Conservation (phyloP, 2,329 filamentous ascomycete genomes). For the Aureobasidium sp. region DNA sequence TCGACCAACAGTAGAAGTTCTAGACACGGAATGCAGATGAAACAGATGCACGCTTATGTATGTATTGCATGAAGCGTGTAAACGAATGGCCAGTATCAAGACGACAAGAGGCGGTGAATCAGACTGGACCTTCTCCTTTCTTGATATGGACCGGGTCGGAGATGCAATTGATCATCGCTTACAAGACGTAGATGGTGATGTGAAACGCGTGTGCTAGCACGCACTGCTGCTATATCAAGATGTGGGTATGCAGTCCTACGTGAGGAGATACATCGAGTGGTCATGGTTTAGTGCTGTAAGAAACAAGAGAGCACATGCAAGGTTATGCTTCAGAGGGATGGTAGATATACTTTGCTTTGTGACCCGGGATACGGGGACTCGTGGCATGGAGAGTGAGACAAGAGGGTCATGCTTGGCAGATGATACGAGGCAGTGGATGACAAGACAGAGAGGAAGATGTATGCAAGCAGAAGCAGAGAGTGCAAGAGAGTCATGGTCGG, state of each 20-base stretch:
- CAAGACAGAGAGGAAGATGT: not conserved
- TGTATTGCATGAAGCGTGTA: slow-evolving; percentile 1
- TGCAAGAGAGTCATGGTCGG: not conserved
- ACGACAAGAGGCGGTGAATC: slow-evolving; percentile 2
- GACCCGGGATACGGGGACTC: not conserved
- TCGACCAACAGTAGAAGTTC: not conserved
- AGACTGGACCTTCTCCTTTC: not conserved
- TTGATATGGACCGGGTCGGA: not conserved
- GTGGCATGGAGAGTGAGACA: slow-evolving; percentile 2
- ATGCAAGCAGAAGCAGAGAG: not conserved
- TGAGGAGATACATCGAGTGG: not conserved
- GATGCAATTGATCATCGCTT: not conserved
- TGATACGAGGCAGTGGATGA: not conserved
- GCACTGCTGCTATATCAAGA: not conserved
- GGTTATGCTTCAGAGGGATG: not conserved
- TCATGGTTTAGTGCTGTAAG: not conserved
- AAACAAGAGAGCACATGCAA: not conserved
- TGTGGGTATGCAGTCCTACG: not conserved
- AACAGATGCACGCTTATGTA: slow-evolving; percentile 9
- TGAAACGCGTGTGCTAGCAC: slow-evolving; percentile 2
- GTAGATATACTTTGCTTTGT: not conserved
- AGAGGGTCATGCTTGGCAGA: not conserved
- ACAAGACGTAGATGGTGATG: not conserved
- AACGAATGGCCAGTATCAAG: not conserved
- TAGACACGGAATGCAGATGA: slow-evolving; percentile 3